phyloP scores from a whole-genome alignment of 2,329 filamentous ascomycete species.

The Neophaeococcomyces mojaviensis region DNA sequence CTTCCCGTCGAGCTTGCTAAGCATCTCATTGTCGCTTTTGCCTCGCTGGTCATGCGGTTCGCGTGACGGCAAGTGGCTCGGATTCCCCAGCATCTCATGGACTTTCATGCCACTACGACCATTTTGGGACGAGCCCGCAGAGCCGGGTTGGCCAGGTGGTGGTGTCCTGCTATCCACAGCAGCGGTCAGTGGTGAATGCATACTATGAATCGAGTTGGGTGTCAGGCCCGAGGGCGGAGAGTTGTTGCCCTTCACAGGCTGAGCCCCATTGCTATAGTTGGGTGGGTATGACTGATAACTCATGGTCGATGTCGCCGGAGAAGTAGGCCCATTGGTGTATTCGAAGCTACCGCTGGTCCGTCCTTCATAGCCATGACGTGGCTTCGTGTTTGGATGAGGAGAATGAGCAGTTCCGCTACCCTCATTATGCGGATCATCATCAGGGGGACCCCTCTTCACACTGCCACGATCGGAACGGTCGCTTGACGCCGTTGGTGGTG shows the following conservation, averaged over 20 bases:
- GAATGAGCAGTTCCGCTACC: slow-evolving; percentile 27
- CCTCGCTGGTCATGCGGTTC: slow-evolving; percentile 27
- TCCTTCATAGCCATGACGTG: slow-evolving; percentile 35
- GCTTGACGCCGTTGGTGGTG: slow-evolving; percentile 30
- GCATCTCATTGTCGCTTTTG: slow-evolving; percentile 44
- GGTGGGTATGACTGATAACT: slow-evolving; percentile 34
- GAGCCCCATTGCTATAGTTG: slow-evolving; percentile 28
- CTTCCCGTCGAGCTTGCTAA: slow-evolving; percentile 29
- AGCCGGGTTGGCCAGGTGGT: slow-evolving; percentile 31
- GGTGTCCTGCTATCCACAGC: slow-evolving; percentile 29
- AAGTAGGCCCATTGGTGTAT: slow-evolving; percentile 41
- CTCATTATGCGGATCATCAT: slow-evolving; percentile 24
- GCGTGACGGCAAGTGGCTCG: slow-evolving; percentile 12
- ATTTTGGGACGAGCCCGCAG: slow-evolving; percentile 27
- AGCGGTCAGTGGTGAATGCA: slow-evolving; percentile 35
- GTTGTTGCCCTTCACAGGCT: slow-evolving; percentile 19
- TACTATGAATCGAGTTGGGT: slow-evolving; percentile 37
- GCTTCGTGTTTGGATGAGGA: slow-evolving; percentile 31
- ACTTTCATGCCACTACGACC: slow-evolving; percentile 39
- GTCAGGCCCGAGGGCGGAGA: slow-evolving; percentile 24
- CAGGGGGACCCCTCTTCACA: slow-evolving; percentile 22
- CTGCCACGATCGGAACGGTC: slow-evolving; percentile 39
- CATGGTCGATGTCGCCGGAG: slow-evolving; percentile 35
- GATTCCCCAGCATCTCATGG: slow-evolving; percentile 40
- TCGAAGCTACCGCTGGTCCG: slow-evolving; percentile 34